phyloP scores from a whole-genome alignment of 768 basidiomycete species.

The Tricholoma furcatifolium region DNA sequence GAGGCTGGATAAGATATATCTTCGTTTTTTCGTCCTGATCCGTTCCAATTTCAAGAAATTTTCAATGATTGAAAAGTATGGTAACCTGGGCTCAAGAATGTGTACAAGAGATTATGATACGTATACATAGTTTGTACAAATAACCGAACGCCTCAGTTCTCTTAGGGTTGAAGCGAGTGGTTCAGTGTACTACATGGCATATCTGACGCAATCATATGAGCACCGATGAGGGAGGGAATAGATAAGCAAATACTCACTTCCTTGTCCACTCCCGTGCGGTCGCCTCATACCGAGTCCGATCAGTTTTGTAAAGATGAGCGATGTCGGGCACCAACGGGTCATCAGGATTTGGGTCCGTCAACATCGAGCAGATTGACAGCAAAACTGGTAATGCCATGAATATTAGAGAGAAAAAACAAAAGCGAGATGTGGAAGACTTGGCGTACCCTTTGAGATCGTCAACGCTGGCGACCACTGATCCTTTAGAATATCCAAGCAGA shows the following conservation, averaged over 20 bases:
- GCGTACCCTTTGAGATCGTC: slow-evolving; percentile 96
- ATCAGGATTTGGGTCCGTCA: slow-evolving; percentile 99
- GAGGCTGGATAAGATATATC: too few species aligned
- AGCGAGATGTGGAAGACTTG: not conserved
- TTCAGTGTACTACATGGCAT: slow-evolving; percentile 49
- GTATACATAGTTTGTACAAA: slow-evolving; percentile 20
- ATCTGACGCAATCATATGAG: slow-evolving; percentile 24
- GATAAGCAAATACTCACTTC: slow-evolving; percentile 65
- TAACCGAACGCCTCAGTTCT: slow-evolving; percentile 7
- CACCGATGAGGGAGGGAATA: not conserved
- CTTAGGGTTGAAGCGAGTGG: slow-evolving; percentile 6
- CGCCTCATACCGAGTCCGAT: slow-evolving; percentile 94
- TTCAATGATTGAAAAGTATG: not conserved
- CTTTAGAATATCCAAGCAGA: slow-evolving; percentile 96
- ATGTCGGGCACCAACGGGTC: slow-evolving; percentile 99
- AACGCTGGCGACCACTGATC: slow-evolving; percentile 99
- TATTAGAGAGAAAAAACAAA: not conserved
- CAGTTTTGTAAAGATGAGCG: slow-evolving; percentile 99
- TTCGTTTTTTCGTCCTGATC: too few species aligned
- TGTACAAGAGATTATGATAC: slow-evolving; percentile 21
- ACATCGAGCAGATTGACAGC: slow-evolving; percentile 97
- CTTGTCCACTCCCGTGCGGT: slow-evolving; percentile 99
- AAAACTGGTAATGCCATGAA: slow-evolving; percentile 54
- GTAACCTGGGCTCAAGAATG: slow-evolving; percentile 20
- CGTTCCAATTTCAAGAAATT: not conserved